Conservation (phyloP, 345 rosid species). For the Acer negundo region DNA sequence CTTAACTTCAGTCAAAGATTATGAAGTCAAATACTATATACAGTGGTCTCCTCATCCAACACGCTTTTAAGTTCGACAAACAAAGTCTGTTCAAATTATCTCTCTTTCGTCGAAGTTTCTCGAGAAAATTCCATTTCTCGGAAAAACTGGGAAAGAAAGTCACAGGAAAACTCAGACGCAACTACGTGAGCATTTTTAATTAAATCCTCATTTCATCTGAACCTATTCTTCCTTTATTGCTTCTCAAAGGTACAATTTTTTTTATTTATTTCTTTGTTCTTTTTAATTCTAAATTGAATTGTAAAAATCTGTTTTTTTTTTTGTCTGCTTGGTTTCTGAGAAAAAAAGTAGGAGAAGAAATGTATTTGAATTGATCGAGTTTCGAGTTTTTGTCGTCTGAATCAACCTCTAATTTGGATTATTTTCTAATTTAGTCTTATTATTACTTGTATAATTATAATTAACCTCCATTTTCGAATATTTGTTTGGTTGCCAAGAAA, state of each 20-base stretch:
- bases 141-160: constrained; percentile 22
- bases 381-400: neutral
- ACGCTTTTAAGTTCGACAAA: neutral
- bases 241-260: constrained; percentile 11
- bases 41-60: neutral
- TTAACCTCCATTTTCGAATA: neutral
- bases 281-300: neutral
- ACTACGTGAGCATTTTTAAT: constrained; percentile 1
- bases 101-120: constrained; percentile 15
- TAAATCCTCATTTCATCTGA: constrained; percentile 15
- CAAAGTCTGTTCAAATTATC: neutral
- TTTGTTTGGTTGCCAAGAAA: constrained; percentile 9
- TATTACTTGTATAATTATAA: neutral
- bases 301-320: neutral
- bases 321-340: constrained; percentile 3
- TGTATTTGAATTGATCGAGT: neutral
- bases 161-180: neutral
- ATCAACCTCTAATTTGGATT: neutral
- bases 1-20: constrained; percentile 20
- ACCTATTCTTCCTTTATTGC: constrained; percentile 10
- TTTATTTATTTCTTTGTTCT: neutral
- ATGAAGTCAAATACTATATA: constrained; percentile 14
- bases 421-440: neutral
- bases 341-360: neutral
- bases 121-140: constrained; percentile 19